Evolutionary conservation across 2,329 filamentous ascomycete species (phyloP).

Genomic region (Trichoderma harzianum): DNA sequence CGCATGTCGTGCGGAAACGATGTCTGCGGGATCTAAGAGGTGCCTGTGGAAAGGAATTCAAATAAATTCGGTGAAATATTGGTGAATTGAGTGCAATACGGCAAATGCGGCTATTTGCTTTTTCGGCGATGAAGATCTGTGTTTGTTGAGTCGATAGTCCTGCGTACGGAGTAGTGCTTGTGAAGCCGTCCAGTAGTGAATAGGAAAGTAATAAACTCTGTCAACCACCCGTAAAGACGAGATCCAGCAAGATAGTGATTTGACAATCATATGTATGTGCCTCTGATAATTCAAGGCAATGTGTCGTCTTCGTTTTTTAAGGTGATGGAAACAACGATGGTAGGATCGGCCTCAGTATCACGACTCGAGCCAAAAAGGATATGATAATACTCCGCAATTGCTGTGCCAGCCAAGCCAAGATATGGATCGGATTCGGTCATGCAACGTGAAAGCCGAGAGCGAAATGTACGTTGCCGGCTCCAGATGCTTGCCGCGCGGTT

Average conservation of each 20-base stretch:
- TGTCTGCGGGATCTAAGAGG: not conserved
- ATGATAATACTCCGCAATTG: not conserved
- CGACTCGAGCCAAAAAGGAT: not conserved
- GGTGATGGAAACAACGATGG: not conserved
- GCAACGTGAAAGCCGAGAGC: not conserved
- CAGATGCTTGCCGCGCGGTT: not conserved
- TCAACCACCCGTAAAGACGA: not conserved
- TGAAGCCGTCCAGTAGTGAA: not conserved
- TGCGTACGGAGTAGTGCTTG: not conserved
- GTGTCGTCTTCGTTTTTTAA: not conserved
- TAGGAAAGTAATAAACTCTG: not conserved
- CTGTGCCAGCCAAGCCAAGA: not conserved
- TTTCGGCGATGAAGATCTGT: not conserved
- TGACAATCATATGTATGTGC: not conserved
- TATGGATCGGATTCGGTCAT: not conserved
- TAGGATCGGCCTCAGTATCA: fast-evolving
- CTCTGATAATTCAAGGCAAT: not conserved
- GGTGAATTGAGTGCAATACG: not conserved
- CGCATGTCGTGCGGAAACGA: conserved; percentile 22
- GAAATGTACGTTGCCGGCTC: not conserved
- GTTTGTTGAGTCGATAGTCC: not conserved
- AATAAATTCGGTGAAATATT: not conserved
- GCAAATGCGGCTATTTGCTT: not conserved
- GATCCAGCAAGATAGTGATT: not conserved
- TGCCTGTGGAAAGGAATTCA: not conserved